Base-by-base conservation (phyloP, 2,329 filamentous ascomycete species). In the Penicillium sp. region DNA sequence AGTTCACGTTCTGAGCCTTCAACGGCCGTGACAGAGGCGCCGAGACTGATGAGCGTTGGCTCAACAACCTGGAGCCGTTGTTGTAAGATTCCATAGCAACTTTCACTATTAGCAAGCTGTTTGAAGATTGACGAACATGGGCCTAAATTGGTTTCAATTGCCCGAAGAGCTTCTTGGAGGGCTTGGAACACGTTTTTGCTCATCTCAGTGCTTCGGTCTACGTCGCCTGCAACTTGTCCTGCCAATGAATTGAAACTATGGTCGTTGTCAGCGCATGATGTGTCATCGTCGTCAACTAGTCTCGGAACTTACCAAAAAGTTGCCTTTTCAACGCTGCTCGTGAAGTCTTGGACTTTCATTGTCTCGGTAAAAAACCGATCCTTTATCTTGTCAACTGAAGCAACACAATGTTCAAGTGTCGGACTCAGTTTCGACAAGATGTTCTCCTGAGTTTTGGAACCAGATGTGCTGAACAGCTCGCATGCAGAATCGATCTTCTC, bases 1-100 rank as follows among this genome's bases (percentile, higher is more conserved):
- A 76, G 70, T 10, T 57, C 59, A 5, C 32, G 34, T 42, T 67
- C 67, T 14, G 63, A 60, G 8, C 60, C 30, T 7, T 55, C 55
- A 8, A 70, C 46, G n/a, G 47, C 61, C 11, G 66, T 53, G 13
- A 73, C 39, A 5, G 58, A 61, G 4, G n/a, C 32, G 11, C 38
- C 43, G 1, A 72, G 51, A 14, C 41, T 56, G 4, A 53, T 51
- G 14, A 72, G 43, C 4, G 38, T 57, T n/a, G 62, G 56, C 18
- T 61, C 53, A 13, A 66, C 26, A 5, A 8, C 13, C 14, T 60
- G 53, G 11, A 74, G 34, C 11, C 51, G 63, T 18, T 55, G 50
- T 9, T 64, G 51, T 51, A 69, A 52, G 26, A 40, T 40, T 5
- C 29, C 47, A 57, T 61, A 65, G 6, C 53, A 47, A n/a, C 54